phyloP scores from a whole-genome alignment of 805 yeast genomes.

The Saccharomycopsis fodiens region DNA sequence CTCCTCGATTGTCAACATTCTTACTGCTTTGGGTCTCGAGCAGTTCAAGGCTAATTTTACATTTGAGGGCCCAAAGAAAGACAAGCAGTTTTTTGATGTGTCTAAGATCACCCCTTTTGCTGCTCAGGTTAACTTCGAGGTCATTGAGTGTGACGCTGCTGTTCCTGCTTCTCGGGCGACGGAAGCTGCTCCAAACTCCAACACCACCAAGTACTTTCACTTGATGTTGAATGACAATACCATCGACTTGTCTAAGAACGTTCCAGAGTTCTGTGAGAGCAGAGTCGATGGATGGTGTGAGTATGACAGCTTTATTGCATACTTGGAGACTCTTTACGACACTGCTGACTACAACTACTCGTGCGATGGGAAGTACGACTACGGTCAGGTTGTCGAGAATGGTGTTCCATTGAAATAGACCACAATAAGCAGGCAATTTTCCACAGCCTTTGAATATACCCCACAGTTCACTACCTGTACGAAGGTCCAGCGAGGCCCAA shows the following conservation, averaged over 20 bases:
- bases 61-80: constrained; percentile 11
- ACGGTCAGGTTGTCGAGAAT: constrained; percentile 8
- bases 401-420: constrained; percentile 14
- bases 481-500: no score
- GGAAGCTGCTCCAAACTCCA: constrained; percentile 6
- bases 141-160: constrained; percentile 20
- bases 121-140: constrained; percentile 18
- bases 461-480: no score
- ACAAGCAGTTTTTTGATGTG: constrained; percentile 12
- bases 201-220: constrained; percentile 14
- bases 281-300: constrained; percentile 22
- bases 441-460: no score
- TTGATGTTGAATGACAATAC: constrained; percentile 20
- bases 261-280: constrained; percentile 21
- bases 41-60: constrained; percentile 17
- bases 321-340: constrained; percentile 19
- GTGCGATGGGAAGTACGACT: constrained; percentile 14
- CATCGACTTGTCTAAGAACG: constrained; percentile 14
- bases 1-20: constrained; percentile 51
- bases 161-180: constrained; percentile 18
- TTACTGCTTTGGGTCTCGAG: constrained; percentile 58
- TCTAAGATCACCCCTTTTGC: constrained; percentile 21
- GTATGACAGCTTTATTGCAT: constrained; percentile 16
- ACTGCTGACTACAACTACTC: constrained; percentile 12
- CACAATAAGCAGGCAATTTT: no score